Conservation (phyloP, 2,329 filamentous ascomycete species). For the Fusarium aywerte region DNA sequence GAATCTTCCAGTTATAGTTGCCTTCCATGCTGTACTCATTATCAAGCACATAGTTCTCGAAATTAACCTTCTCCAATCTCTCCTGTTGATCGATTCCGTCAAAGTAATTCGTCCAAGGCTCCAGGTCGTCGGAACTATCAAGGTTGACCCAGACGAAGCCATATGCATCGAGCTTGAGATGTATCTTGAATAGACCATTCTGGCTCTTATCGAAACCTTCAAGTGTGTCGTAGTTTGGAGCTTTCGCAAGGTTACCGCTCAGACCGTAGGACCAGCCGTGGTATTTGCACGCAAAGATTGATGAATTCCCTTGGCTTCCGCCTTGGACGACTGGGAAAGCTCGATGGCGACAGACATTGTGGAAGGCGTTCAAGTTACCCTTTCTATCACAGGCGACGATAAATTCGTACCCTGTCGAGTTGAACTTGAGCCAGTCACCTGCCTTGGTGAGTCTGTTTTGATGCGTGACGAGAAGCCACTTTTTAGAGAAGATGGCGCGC, state of each 20-base stretch:
- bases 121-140: conserved; percentile 57
- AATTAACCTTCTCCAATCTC: conserved; percentile 52
- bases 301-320: conserved; percentile 58
- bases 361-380: conserved; percentile 65
- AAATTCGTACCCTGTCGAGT: conserved; percentile 65
- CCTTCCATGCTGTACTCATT: conserved; percentile 66
- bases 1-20: conserved; percentile 68
- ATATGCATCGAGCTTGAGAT: conserved; percentile 61
- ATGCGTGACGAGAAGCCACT: conserved; percentile 66
- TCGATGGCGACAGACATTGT: conserved; percentile 71
- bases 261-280: conserved; percentile 71
- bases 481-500: conserved; percentile 65
- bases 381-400: conserved; percentile 54
- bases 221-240: conserved; percentile 63
- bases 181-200: conserved; percentile 66
- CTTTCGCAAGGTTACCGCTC: conserved; percentile 67
- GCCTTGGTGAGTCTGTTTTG: conserved; percentile 59
- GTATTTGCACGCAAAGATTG: conserved; percentile 68
- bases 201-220: conserved; percentile 64
- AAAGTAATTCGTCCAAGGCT: conserved; percentile 64
- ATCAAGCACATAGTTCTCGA: conserved; percentile 63
- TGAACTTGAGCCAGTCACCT: conserved; percentile 67
- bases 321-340: conserved; percentile 65
- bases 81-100: conserved; percentile 57
- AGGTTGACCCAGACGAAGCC: conserved; percentile 70